Evolutionary conservation across 176 grass and related monocot species (phyloP).

Genomic region (Musa schizocarpa): DNA sequence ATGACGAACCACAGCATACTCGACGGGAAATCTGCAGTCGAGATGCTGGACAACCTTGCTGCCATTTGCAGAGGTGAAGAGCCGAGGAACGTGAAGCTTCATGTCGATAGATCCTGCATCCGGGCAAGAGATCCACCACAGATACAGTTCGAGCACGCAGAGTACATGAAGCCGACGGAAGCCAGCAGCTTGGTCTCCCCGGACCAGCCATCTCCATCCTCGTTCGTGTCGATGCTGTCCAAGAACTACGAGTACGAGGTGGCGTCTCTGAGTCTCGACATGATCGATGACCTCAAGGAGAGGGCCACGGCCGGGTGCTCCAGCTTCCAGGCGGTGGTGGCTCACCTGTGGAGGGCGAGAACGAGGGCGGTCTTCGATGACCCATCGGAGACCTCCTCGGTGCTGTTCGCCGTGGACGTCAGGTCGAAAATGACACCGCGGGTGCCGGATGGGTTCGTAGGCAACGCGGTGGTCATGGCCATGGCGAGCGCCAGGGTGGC

Average conservation of each 20-base stretch:
- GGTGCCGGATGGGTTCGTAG: constrained; percentile 24
- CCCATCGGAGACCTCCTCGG: constrained; percentile 20
- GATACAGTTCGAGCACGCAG: constrained; percentile 34
- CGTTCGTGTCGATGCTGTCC: constrained; percentile 5
- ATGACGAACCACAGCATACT: constrained; percentile 39
- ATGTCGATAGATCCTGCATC: constrained; percentile 38
- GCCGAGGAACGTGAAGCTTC: constrained; percentile 10
- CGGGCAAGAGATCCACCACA: constrained; percentile 32
- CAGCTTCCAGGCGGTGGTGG: constrained; percentile 37
- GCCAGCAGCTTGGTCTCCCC: constrained; percentile 22
- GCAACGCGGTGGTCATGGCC: constrained; percentile 32
- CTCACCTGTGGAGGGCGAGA: constrained; percentile 40
- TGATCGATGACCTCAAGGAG: constrained; percentile 29
- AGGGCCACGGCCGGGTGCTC: constrained; percentile 32
- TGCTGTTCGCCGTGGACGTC: constrained; percentile 41
- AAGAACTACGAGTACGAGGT: constrained; percentile 20
- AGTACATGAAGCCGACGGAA: constrained; percentile 32
- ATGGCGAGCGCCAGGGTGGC: constrained; percentile 21
- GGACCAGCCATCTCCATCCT: neutral
- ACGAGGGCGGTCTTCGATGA: constrained; percentile 28
- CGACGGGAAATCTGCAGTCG: constrained; percentile 32
- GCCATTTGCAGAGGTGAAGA: constrained; percentile 31
- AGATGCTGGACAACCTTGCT: constrained; percentile 33
- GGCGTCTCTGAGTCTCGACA: constrained; percentile 13
- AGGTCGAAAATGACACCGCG: constrained; percentile 30